A percentile compares a stretch with the other conserved stretches of the same genome.
Conservation (phyloP, 1,284 basidiomycete species). For the Cerioporus squamosus region DNA sequence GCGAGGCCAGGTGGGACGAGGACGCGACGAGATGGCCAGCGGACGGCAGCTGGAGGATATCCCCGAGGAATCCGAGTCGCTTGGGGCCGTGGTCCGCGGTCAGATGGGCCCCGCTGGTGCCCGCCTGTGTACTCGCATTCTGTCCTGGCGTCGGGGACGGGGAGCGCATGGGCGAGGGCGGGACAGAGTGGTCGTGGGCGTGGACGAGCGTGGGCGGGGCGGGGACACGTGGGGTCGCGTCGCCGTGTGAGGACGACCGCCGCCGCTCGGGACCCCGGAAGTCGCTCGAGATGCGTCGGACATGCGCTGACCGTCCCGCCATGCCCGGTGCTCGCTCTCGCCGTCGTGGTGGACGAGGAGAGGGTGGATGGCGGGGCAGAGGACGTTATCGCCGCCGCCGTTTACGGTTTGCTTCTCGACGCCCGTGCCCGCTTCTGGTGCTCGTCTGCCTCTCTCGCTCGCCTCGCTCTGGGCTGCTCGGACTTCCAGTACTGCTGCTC, state of each 20-base stretch:
- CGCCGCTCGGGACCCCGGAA: slow-evolving; percentile 7
- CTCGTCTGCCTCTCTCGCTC: neutral
- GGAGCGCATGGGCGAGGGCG: slow-evolving; percentile 10
- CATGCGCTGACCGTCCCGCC: slow-evolving; percentile 26
- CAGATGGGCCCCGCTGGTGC: neutral
- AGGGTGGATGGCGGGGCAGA: no score
- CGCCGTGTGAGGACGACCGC: slow-evolving; percentile 34
- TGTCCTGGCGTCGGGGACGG: neutral
- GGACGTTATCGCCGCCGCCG: no score
- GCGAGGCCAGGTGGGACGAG: neutral
- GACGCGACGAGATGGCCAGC: slow-evolving; percentile 23
- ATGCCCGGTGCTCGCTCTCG: slow-evolving; percentile 1
- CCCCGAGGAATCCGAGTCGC: slow-evolving; percentile 35
- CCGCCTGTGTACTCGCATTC: neutral
- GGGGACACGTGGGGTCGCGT: slow-evolving; percentile 28
- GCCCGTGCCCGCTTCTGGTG: neutral
- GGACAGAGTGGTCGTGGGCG: slow-evolving; percentile 8
- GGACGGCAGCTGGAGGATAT: slow-evolving; percentile 34
- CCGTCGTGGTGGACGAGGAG: neutral
- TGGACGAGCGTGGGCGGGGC: slow-evolving; percentile 4
- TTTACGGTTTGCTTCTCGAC: neutral
- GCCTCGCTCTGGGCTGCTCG: no score
- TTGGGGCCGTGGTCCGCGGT: slow-evolving; percentile 19
- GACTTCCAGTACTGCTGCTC: no score
- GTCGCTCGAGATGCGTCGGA: slow-evolving; percentile 14